phyloP scores from a whole-genome alignment of 2,329 filamentous ascomycete genomes.

The Sphaerostilbella broomeana region DNA sequence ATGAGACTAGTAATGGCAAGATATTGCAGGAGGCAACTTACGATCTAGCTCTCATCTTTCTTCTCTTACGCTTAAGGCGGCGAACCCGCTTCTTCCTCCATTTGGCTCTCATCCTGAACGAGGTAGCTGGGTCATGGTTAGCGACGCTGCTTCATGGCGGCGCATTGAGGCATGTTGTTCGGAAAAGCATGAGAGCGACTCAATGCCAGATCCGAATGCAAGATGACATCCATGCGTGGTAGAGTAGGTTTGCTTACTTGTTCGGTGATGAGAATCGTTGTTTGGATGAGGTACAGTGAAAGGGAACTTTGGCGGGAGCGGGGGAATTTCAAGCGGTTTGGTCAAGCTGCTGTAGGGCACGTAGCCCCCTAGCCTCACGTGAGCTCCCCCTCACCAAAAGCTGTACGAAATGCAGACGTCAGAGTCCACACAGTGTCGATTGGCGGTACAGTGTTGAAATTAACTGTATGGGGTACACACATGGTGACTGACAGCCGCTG shows the following conservation, averaged over 20 bases:
- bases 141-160: conserved; percentile 1
- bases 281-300: conserved; percentile 35
- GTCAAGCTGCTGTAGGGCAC: conserved; percentile 30
- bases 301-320: conserved; percentile 20
- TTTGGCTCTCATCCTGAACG: conserved; percentile 80
- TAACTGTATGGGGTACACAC: conserved; percentile 1
- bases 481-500: not conserved
- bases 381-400: conserved; percentile 10
- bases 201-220: conserved; percentile 7
- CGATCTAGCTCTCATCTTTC: conserved; percentile 98
- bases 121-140: conserved; percentile 19
- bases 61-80: conserved; percentile 99
- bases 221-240: not conserved
- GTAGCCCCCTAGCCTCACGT: conserved; percentile 32
- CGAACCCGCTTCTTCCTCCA: conserved; percentile 99
- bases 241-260: conserved; percentile 26
- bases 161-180: not conserved
- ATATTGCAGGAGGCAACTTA: conserved; percentile 57
- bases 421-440: not conserved
- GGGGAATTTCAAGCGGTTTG: conserved; percentile 26
- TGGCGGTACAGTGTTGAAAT: not conserved
- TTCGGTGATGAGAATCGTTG: conserved; percentile 41
- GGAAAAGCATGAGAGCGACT: not conserved
- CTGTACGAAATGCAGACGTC: not conserved
- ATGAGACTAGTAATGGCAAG: too few species aligned